Evolutionary conservation across 768 basidiomycete species (phyloP).

Genomic region (Tulasnella calospora): DNA sequence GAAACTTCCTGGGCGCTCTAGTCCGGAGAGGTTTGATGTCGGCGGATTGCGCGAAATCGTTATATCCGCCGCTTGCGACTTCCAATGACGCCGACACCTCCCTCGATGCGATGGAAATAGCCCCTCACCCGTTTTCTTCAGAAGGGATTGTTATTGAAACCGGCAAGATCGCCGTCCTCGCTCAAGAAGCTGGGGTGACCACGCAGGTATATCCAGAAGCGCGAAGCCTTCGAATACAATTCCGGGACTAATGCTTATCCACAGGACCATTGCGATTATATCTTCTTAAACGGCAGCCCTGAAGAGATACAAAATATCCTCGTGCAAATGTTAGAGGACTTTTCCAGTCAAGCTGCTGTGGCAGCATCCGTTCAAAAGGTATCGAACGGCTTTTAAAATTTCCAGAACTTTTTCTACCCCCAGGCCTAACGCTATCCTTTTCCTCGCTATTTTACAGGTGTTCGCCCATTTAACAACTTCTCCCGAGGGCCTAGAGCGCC

Average conservation of each 20-base stretch:
- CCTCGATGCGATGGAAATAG: not conserved
- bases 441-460: not conserved
- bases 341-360: constrained; percentile 11
- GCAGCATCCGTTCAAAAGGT: constrained; percentile 17
- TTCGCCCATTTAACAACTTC: not conserved
- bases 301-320: constrained; percentile 7
- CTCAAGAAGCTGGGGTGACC: not conserved
- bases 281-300: not conserved
- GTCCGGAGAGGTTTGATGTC: not conserved
- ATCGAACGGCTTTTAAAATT: not conserved
- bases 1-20: not conserved
- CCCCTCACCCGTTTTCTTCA: not conserved
- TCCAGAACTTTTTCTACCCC: not conserved
- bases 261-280: constrained; percentile 14
- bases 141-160: not conserved
- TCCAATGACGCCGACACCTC: not conserved
- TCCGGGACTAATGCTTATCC: not conserved
- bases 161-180: not conserved
- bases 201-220: not conserved
- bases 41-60: not conserved
- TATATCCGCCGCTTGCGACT: not conserved
- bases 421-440: not conserved
- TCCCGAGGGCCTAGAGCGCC: not conserved
- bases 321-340: not conserved
- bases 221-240: not conserved